Evolutionary conservation across 495 filamentous ascomycete genomes (phyloP), one percentile per base, ranked within the genome.

Genomic region (Penicillium parvum): DNA sequence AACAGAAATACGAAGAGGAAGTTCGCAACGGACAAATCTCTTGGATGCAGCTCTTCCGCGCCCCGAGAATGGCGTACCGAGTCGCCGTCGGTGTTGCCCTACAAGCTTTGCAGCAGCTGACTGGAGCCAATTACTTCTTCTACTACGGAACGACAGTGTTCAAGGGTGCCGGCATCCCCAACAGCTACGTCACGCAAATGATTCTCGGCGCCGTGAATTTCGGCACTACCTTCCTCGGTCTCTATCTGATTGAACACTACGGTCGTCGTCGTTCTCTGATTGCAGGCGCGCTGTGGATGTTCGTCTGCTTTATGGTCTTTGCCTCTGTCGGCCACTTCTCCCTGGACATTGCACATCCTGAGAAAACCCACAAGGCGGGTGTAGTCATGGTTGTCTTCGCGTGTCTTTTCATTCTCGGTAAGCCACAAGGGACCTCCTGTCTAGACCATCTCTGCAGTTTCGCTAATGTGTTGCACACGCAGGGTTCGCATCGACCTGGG

Each of bases 131-230:
- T 46, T 86, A 83, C 67, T 83, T 85, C 65, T 85, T 88, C 68
- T 86, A 88, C 64, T 88, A 85, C 50, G 84, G 84, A 20, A 84
- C 83, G n/a, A 75, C 69, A 14, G 78, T 84, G 52, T 88, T 88
- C 67, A 44, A 69, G 23, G 74, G 78, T 7, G 78, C 83, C 1
- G 85, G 83, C 35, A 76, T 90, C 20, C 54, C 54, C 7, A 81
- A 88, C 57, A 76, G 73, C 37, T 88, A 79, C 58, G 69, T 85
- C 11, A 87, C 83, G 0, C 79, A 83, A 48, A 81, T 90, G 52
- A 88, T 90, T 41, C 71, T 86, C 0, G 82, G 80, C 8, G 76
- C 66, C 4, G 83, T 90, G 49, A 90, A 90, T 51, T 82, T 89
- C 18, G 74, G 62, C 17, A 78, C 74, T 18, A 90, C 86, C 1